A percentile compares a stretch with the other conserved stretches of the same genome.
Conservation (phyloP, 192 early-diverging fungal genomes). For the Cetraspora pellucida region DNA sequence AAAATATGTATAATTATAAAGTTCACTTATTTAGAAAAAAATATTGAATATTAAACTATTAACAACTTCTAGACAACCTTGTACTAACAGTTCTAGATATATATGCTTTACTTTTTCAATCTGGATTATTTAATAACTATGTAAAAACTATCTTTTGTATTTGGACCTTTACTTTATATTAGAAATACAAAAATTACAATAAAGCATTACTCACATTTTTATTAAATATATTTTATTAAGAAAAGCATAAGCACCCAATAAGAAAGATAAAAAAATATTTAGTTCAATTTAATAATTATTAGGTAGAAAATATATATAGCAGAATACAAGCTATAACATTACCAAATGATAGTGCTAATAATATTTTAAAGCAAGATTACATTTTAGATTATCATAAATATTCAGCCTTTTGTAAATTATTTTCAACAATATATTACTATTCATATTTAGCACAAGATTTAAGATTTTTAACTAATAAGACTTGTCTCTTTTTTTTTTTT, state of each 20-base stretch:
- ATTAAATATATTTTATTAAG: background rate
- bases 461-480: too few relatives aligned
- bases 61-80: conserved; percentile 2
- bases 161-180: background rate
- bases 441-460: too few relatives aligned
- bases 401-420: too few relatives aligned
- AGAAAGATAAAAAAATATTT: too few relatives aligned
- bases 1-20: background rate
- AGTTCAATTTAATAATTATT: too few relatives aligned
- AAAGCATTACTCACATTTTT: conserved; percentile 7
- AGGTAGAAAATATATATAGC: background rate
- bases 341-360: background rate
- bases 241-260: too few relatives aligned
- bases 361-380: background rate
- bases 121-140: background rate
- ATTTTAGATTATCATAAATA: too few relatives aligned
- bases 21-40: background rate
- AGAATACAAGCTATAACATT: background rate
- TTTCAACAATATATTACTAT: too few relatives aligned
- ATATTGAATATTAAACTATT: conserved; percentile 2
- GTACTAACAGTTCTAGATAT: background rate
- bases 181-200: conserved; percentile 18
- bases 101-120: background rate
- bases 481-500: too few relatives aligned
- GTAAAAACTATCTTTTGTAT: background rate